A percentile compares a stretch with the other conserved stretches of the same genome.
Conservation (phyloP, 1,139 yeast genomes). For the Wickerhamomyces sp. region DNA sequence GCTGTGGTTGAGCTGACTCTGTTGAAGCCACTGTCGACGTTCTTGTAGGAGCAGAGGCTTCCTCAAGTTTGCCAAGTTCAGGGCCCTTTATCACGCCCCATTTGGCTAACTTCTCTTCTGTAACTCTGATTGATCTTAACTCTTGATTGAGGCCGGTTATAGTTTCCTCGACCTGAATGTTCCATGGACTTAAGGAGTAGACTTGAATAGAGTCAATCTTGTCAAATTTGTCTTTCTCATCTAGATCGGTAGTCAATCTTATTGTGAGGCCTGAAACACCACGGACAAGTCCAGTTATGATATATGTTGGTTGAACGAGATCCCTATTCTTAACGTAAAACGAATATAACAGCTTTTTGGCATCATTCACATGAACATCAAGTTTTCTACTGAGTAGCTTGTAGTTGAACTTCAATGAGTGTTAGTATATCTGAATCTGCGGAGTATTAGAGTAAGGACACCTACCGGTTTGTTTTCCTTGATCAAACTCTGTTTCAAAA, state of each 20-base stretch:
- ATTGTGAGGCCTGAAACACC: slow-evolving; percentile 9
- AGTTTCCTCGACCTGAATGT: slow-evolving; percentile 17
- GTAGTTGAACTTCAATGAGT: slow-evolving; percentile 17
- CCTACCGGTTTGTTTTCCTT: slow-evolving; percentile 16
- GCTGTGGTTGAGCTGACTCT: not conserved
- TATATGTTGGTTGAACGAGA: slow-evolving; percentile 20
- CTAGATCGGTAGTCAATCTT: slow-evolving; percentile 15
- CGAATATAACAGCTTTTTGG: slow-evolving; percentile 22
- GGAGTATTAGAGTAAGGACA: not conserved
- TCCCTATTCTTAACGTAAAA: slow-evolving; percentile 20
- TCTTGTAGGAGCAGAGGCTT: not conserved
- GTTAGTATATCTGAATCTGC: not conserved
- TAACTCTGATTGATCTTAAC: slow-evolving; percentile 8
- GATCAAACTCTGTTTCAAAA: slow-evolving; percentile 10
- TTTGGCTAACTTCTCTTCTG: slow-evolving; percentile 15
- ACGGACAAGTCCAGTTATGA: slow-evolving; percentile 20
- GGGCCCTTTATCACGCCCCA: slow-evolving; percentile 29
- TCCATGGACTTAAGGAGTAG: slow-evolving; percentile 21
- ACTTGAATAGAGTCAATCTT: slow-evolving; percentile 19
- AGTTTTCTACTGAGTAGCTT: slow-evolving; percentile 24
- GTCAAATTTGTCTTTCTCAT: slow-evolving; percentile 17
- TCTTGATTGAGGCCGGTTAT: slow-evolving; percentile 14
- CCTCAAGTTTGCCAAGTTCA: slow-evolving; percentile 7
- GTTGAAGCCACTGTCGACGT: not conserved
- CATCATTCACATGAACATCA: slow-evolving; percentile 19